Base-by-base conservation (phyloP, 306 rosid genomes). In the Acacia melanoxylon region DNA sequence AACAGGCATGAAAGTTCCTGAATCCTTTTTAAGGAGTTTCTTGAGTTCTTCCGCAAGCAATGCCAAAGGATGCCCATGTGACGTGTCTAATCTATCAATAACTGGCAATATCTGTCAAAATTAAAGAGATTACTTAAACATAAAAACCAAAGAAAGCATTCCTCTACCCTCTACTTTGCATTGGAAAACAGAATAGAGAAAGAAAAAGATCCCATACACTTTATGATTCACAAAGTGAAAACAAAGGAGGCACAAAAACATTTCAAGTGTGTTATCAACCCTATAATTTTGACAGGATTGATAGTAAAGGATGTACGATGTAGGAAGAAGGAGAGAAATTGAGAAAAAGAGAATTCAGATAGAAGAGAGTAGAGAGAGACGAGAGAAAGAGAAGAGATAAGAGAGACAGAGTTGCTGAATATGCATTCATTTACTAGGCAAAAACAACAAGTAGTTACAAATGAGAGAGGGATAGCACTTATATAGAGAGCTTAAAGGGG, bases 11-110 rank as follows among this genome's bases (percentile, higher is more conserved):
- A 91, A 95, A 82, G 86, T 71, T 68, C 82, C 81, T 52, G 97
- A 86, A 76, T 95, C 99, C 71, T 86, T 93, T 83, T 92, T 92
- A 74, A 93, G 83, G 76, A 95, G 89, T 86, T 90, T 92, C 86
- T 95, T 92, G 56, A 89, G 89, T 85, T 92, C 99, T 88, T 92
- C 98, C 29, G 98, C 99, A 82, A 95, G 97, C 86, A 93, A 86
- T 84, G 97, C 93, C 90, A 95, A 86, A 76, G 89, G 92, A 88
- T 93, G 99, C 84, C 91, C 99, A 45, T 86, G 90, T 24, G 83
- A 88, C 79, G 84, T 80, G 61, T 91, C 98, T 83, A 84, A 80
- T 84, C 89, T 92, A 58, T 93, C 99, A 83, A 92, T 91, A 86
- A 86, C 83, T 70, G 86, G 96, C 79, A 90, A 77, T 44, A 85